Base-by-base conservation (phyloP, 1,284 basidiomycete species). In the Pholiota adiposa region DNA sequence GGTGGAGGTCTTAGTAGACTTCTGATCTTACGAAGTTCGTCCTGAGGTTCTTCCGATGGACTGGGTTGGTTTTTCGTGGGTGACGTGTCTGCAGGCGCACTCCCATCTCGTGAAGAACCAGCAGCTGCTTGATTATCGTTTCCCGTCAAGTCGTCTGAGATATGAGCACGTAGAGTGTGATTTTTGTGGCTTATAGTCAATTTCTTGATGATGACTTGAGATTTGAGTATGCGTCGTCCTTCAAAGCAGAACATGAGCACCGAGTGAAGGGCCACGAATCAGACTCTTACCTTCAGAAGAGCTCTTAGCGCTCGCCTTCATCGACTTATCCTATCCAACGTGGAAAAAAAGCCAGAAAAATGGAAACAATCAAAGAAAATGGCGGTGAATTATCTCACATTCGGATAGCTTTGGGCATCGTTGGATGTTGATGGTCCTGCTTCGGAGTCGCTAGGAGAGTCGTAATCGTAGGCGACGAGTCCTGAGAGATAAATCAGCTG, bases 381-480 rank as follows among this genome's bases (percentile, higher is more conserved):
- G 69, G 69, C 74, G 73, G 74, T 71, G 72, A 81, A 77, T 73
- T 75, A 78, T 84, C 88, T 90, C 84, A 90, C 88, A 89, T 83
- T 75, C 65, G 73, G 65, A 58, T 67, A 19, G 43, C 44, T 51
- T 46, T 44, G 38, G 18, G 44, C 38, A 11, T 54, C 53, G 49
- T 63, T 72, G 18, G 72, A 70, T n/a, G 74, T 66, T 38, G 70
- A 69, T 46, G 67, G 64, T 36, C 71, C 73, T 31, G 77, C 78
- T 64, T 87, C 87, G 25, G 77, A 75, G 63, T 89, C 87, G 64
- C 84, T 87, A 23, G 80, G 79, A 14, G 83, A 83, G 65, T 88
- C 88, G 54, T 85, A 87, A 63, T 80, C 83, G 67, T 90, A 90
- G 34, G 84, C 83, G 27, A 84, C 83, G 31, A 90, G 82, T 19